These are phyloP conservation scores for Psidium friedrichsthalianum DNA, from an alignment of 345 rosid genomes.

Conservation along the genomic window DNA sequence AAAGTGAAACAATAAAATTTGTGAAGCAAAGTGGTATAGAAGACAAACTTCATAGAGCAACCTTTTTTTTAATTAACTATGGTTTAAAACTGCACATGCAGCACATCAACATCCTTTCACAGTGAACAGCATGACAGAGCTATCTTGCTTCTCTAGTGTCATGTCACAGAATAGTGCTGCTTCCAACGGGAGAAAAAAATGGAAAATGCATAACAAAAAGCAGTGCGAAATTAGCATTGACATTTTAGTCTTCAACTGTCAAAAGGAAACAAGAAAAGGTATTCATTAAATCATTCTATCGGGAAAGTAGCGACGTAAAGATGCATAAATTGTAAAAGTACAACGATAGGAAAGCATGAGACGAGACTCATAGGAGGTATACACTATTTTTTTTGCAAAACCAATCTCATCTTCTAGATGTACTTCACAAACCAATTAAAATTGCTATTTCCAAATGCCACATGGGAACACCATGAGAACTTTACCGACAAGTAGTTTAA, in stretches of 20 bases:
- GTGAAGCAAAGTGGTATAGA: neutral
- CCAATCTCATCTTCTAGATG: neutral
- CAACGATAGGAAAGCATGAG: neutral
- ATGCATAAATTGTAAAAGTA: neutral
- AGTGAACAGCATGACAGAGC: neutral
- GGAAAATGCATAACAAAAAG: neutral
- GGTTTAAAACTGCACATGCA: neutral
- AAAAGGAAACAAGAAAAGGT: neutral
- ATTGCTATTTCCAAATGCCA: neutral
- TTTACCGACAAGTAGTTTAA: neutral
- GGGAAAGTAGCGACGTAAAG: neutral
- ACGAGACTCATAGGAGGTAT: neutral
- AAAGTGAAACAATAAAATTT: neutral
- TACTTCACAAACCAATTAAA: neutral
- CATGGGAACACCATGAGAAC: neutral
- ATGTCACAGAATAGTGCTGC: neutral
- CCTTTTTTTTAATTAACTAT: neutral
- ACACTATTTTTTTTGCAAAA: neutral
- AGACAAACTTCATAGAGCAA: neutral
- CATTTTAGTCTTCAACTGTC: neutral
- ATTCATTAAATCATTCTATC: neutral
- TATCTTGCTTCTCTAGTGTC: neutral
- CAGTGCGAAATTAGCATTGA: neutral
- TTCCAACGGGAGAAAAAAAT: neutral
- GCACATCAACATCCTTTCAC: neutral